Conservation (phyloP, 2,329 filamentous ascomycete species). For the Rugonectria rugulosa region DNA sequence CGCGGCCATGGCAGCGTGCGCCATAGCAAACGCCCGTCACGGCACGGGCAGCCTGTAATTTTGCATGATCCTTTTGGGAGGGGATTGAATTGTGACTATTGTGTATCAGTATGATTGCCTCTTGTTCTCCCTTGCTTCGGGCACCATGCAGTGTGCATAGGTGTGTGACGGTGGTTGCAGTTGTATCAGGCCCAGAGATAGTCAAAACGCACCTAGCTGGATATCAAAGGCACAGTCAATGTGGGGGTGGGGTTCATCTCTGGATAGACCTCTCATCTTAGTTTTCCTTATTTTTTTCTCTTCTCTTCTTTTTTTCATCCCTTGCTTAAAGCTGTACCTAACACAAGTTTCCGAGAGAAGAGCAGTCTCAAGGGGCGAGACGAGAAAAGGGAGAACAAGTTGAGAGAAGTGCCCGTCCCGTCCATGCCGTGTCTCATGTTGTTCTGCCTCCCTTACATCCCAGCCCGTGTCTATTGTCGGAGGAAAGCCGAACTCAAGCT, state of each 20-base stretch:
- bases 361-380: not conserved
- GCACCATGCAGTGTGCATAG: not conserved
- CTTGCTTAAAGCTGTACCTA: no score
- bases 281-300: not conserved
- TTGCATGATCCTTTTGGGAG: not conserved
- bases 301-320: not conserved
- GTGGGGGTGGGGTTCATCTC: conserved; percentile 18
- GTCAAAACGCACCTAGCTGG: not conserved
- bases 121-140: not conserved
- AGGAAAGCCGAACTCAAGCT: not conserved
- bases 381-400: not conserved
- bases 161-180: not conserved
- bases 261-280: conserved; percentile 9
- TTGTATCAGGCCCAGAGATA: conserved; percentile 10
- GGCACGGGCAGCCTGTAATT: conserved; percentile 1
- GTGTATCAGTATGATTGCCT: not conserved
- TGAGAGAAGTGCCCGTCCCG: not conserved
- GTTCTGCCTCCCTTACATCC: not conserved
- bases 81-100: not conserved
- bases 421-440: not conserved
- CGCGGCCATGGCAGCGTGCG: no score
- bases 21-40: not conserved
- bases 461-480: not conserved
- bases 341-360: no score
- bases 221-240: conserved; percentile 2